Evolutionary conservation across 2,329 filamentous ascomycete species (phyloP), one percentile per base, ranked within the genome.

Genomic region (Neobulgaria alba): DNA sequence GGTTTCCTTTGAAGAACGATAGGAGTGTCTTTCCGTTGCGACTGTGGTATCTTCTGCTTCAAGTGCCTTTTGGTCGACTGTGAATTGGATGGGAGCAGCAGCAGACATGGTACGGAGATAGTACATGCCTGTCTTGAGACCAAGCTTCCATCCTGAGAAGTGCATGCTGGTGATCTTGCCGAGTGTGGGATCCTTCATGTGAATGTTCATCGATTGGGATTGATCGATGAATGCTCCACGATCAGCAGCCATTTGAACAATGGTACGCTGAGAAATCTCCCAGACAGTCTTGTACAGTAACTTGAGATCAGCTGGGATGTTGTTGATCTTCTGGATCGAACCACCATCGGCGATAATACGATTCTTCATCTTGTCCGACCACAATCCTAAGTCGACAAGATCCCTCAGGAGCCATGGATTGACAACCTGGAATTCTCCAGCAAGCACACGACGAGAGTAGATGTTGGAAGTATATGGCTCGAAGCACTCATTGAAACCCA

Each of bases 341-440:
- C 92, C 92, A 53, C 86, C 86, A 48, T 95, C 90, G 43, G 92
- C 84, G 59, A 98, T 98, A 73, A 98, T 98, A 57, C 92, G 88
- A 74, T 98, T 98, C 82, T 98, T 98, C 92, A 98, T 98, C 70
- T 88, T 87, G 67, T 98, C 90, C 35, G 90, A 95, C 92, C 92
- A 98, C 33, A 98, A 75, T 47, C 92, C 92, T 71, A 95, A 85
- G 61, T 98, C 92, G 54, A 98, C 92, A 20, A 98, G 79, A 58
- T 98, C 92, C 74, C 95, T 95, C 47, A 98, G 79, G 49, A 98
- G 69, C 92, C 92, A 98, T 38, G 92, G 92, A 72, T 98, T 98
- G 64, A 98, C 92, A 40, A 98, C 87, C 69, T 98, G 92, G 79
- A 98, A 98, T 66, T 98, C 92, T 57, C 92, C 92, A 54, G 92